A percentile compares a stretch with the other conserved stretches of the same genome.
These are phyloP conservation scores for Macadamia integrifolia DNA, from an alignment of 164 flowering plant genomes.

Conservation along the genomic window DNA sequence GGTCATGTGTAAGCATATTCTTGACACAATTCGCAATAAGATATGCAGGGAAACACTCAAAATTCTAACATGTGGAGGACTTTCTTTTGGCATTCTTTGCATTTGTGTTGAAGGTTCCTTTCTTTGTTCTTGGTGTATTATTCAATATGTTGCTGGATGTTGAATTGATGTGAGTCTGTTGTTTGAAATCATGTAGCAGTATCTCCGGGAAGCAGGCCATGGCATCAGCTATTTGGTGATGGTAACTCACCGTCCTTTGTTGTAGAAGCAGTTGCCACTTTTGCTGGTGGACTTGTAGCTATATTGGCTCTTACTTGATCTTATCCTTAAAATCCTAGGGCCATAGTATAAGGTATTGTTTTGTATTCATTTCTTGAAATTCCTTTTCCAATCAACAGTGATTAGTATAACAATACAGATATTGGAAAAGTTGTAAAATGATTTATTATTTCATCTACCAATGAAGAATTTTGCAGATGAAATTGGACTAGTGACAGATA, in stretches of 20 bases:
- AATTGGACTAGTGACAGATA: too few species aligned
- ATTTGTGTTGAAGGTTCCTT: not conserved
- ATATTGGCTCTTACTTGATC: conserved; percentile 75
- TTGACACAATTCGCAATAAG: too few species aligned
- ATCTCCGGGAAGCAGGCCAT: conserved; percentile 83
- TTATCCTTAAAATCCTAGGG: conserved; percentile 49
- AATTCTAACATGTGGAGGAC: not conserved
- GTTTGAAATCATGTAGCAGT: conserved; percentile 55
- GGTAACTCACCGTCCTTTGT: conserved; percentile 86
- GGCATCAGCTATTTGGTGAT: conserved; percentile 91
- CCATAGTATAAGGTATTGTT: conserved; percentile 30
- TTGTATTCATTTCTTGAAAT: not conserved
- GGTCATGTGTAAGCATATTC: too few species aligned
- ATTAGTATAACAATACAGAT: not conserved
- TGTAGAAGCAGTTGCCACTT: conserved; percentile 63
- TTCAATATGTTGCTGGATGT: not conserved
- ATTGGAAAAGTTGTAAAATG: not conserved
- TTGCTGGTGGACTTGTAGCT: conserved; percentile 63
- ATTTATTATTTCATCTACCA: not conserved
- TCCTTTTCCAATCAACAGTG: conserved; percentile 5
- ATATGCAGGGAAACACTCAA: too few species aligned
- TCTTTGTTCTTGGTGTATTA: too few species aligned
- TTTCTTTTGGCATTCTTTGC: not conserved
- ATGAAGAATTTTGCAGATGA: too few species aligned
- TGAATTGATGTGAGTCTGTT: conserved; percentile 11